Evolutionary conservation across 2,329 filamentous ascomycete species (phyloP), one percentile per base, ranked within the genome.

Genomic region (Aspergillus sp.): DNA sequence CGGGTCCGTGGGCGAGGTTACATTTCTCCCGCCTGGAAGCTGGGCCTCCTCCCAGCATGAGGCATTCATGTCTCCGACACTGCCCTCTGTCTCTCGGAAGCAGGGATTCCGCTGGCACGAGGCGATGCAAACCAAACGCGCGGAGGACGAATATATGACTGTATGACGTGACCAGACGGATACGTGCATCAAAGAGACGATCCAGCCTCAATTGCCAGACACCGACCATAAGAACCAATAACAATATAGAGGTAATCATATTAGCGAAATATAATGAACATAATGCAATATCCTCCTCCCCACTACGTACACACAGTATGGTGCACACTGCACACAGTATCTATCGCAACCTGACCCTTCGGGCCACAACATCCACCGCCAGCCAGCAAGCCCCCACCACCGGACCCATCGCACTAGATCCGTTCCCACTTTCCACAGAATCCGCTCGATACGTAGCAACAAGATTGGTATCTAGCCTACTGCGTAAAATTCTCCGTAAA

Each of bases 141-240:
- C 70, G 15, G 70, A 72, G 52, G 75, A 74, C 15, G 75, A 78
- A 52, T 78, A 78, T 58, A 76, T 77, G 66, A 75, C 77, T 23
- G 74, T 75, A 50, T 78, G 65, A 68, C 17, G 41, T 13, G 15
- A 45, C n/a, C 7, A 5, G 12, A 21, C 41, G 19, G 39, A 61
- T 48, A 49, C 25, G 32, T 48, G 8, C 25, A 43, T 15, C 15
- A 17, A 43, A 30, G 25, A 28, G 21, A 38, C 23, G 17, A 38
- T 8, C 5, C 21, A 30, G 38, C 36, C 6, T 21, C 10, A 25
- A 36, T 30, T 28, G n/a, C 53, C 15, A 43, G 6, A 25, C 23
- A n/a, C 32, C 5, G 6, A 54, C 23, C 4, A 36, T 21, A 28
- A 55, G 12, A 1, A 38, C n/a, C 21, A 23, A 38, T 10, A 12